Conservation (phyloP, 768 basidiomycete genomes). For the Mrakia frigida region DNA sequence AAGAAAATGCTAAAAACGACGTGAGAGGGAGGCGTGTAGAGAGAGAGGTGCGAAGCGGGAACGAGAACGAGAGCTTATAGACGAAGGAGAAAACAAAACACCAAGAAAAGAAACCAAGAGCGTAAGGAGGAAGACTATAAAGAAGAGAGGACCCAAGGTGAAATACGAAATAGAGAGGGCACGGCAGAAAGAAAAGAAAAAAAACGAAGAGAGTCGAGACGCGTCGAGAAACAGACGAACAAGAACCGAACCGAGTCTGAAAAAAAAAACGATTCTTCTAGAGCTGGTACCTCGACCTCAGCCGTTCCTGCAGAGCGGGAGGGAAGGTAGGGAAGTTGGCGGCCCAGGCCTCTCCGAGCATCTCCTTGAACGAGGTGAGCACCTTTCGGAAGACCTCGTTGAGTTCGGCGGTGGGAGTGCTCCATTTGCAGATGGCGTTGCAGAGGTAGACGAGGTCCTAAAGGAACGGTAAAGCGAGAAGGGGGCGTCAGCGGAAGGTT, state of each 20-base stretch:
- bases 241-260: not conserved
- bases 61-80: too few species aligned
- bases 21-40: not conserved
- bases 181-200: not conserved
- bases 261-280: constrained; percentile 39
- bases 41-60: not conserved
- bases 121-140: not conserved
- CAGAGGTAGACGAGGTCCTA: constrained; percentile 97
- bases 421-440: constrained; percentile 95
- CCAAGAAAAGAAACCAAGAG: too few species aligned
- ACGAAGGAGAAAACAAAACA: too few species aligned
- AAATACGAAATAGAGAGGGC: not conserved
- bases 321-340: constrained; percentile 78
- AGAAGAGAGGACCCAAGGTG: not conserved
- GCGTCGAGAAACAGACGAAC: not conserved
- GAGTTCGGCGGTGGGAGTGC: constrained; percentile 80
- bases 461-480: not conserved
- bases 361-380: constrained; percentile 80
- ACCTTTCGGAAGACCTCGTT: constrained; percentile 83
- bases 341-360: constrained; percentile 74
- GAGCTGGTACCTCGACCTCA: constrained; percentile 81
- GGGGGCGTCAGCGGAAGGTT: not conserved
- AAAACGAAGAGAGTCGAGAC: not conserved
- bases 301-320: constrained; percentile 76
- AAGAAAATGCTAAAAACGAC: not conserved